Conservation (phyloP, 2,329 filamentous ascomycete genomes). For the Fonsecaea multimorphosa region DNA sequence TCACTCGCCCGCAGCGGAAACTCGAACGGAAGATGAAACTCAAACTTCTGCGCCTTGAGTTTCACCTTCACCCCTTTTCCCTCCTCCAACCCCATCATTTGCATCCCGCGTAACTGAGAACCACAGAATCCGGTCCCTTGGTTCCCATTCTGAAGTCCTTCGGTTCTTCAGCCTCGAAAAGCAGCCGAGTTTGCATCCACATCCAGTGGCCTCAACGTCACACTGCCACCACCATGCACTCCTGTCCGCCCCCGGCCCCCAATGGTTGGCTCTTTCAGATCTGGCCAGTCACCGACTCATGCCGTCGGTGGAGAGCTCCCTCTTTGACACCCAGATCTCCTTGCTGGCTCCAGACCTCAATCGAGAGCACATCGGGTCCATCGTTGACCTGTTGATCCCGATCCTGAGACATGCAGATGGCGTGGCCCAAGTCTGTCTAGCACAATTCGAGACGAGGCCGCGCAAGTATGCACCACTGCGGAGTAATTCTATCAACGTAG, state of each 20-base stretch:
- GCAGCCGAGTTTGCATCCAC: constrained; percentile 24
- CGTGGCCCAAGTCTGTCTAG: constrained; percentile 28
- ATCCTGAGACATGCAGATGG: constrained; percentile 37
- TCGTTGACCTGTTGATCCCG: constrained; percentile 20
- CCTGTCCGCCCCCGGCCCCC: constrained; percentile 20
- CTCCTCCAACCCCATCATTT: constrained; percentile 16
- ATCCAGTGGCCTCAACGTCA: constrained; percentile 29
- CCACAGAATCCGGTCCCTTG: constrained; percentile 15
- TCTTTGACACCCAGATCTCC: constrained; percentile 26
- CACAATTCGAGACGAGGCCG: constrained; percentile 31
- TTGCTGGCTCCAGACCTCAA: constrained; percentile 23
- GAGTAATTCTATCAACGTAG: constrained; percentile 1
- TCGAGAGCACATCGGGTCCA: constrained; percentile 23
- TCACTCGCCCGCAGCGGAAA: neutral
- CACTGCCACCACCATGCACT: constrained; percentile 22
- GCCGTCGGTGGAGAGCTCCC: constrained; percentile 26
- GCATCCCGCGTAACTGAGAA: constrained; percentile 16
- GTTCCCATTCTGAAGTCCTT: constrained; percentile 21
- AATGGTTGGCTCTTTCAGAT: constrained; percentile 20
- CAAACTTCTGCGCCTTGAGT: constrained; percentile 27
- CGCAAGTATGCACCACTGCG: constrained; percentile 14
- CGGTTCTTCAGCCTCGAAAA: constrained; percentile 23
- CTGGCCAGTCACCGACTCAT: constrained; percentile 21
- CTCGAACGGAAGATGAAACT: constrained; percentile 21
- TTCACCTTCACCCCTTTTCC: constrained; percentile 29